phyloP scores from a whole-genome alignment of 352 stramenopile species.

The Saprolegnia diclina region DNA sequence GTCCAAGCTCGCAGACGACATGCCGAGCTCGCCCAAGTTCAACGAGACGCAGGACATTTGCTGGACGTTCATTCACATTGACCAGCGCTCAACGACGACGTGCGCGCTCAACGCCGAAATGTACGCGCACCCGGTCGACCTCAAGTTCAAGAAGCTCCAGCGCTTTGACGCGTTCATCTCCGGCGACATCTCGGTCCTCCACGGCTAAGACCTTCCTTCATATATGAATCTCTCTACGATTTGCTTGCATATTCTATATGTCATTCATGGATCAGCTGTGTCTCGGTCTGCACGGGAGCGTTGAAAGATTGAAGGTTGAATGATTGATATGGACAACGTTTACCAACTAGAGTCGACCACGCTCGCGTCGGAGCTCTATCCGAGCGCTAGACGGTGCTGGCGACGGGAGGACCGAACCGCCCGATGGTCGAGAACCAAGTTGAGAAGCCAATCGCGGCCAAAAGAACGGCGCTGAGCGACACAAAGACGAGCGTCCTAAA shows the following conservation, averaged over 20 bases:
- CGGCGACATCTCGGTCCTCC: constrained; percentile 63
- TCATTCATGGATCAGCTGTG: too few species aligned
- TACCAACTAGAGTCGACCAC: too few species aligned
- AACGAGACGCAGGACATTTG: constrained; percentile 34
- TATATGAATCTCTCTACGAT: background rate
- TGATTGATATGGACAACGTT: too few species aligned
- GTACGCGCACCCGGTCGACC: constrained; percentile 71
- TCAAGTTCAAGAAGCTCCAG: constrained; percentile 66
- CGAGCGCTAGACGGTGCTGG: too few species aligned
- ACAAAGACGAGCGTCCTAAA: constrained; percentile 55
- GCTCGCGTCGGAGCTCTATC: too few species aligned
- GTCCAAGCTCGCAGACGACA: background rate
- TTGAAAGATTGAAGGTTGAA: too few species aligned
- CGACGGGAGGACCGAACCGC: too few species aligned
- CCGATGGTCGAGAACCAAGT: constrained; percentile 36
- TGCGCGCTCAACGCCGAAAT: constrained; percentile 64
- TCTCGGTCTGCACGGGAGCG: too few species aligned
- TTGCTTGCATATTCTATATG: too few species aligned
- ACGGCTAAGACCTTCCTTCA: constrained; percentile 24
- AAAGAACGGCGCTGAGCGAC: constrained; percentile 41
- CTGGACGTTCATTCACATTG: constrained; percentile 79
- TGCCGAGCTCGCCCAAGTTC: constrained; percentile 22
- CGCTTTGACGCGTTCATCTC: constrained; percentile 71
- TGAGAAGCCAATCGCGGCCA: constrained; percentile 46
- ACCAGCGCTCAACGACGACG: constrained; percentile 71